phyloP scores from a whole-genome alignment of 2,329 filamentous ascomycete species.

The Pseudogymnoascus destructans region DNA sequence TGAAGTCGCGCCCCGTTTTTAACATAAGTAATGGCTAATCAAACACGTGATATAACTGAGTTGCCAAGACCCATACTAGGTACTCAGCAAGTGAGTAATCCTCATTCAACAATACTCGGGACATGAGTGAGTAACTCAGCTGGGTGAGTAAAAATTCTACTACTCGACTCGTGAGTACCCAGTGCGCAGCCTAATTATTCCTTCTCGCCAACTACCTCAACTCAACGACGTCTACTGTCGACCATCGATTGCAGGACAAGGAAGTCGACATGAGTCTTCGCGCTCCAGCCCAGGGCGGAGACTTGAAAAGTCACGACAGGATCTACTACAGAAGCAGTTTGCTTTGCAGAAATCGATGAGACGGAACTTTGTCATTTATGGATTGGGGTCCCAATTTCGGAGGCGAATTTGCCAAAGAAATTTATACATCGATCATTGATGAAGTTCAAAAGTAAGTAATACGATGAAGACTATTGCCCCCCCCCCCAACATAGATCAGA shows the following conservation, averaged over 20 bases:
- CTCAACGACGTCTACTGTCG: constrained; percentile 54
- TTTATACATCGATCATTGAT: constrained; percentile 13
- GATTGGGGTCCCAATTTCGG: constrained; percentile 58
- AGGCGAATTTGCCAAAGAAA: constrained; percentile 45
- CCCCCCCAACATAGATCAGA: neutral
- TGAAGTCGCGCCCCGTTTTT: no score
- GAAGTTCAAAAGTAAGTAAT: constrained; percentile 14
- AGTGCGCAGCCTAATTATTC: no score
- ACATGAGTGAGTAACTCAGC: no score
- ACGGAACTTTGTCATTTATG: constrained; percentile 46
- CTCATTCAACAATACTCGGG: no score
- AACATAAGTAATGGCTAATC: no score
- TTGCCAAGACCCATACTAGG: no score
- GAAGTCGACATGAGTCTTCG: constrained; percentile 32
- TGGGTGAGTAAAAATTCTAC: no score
- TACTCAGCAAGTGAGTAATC: no score
- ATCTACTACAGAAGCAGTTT: constrained; percentile 50
- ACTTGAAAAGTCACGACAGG: constrained; percentile 22
- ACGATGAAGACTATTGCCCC: constrained; percentile 8
- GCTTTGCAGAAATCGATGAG: constrained; percentile 47
- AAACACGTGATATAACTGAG: no score
- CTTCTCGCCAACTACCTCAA: constrained; percentile 61
- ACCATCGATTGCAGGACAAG: constrained; percentile 28
- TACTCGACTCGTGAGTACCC: no score
- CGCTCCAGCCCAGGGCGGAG: constrained; percentile 10